Evolutionary conservation across 169 alveolate species (phyloP).

Genomic region (Theileria equi): DNA sequence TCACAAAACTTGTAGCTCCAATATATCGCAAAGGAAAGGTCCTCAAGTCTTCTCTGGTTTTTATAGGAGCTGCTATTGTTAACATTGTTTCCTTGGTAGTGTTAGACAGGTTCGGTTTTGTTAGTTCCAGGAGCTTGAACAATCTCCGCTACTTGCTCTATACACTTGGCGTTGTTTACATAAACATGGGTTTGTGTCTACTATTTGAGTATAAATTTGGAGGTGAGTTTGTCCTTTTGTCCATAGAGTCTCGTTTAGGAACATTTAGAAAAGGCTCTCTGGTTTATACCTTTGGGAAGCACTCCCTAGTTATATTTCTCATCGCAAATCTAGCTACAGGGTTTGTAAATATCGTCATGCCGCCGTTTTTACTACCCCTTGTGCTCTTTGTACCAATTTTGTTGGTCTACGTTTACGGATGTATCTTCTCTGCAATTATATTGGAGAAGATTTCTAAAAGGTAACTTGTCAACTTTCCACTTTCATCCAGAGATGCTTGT

Average conservation of each 20-base stretch:
- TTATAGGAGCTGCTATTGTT: too few species aligned
- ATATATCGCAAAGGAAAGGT: conserved; percentile 2
- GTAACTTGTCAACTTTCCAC: too few species aligned
- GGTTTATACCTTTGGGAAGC: conserved; percentile 20
- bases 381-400: conserved; percentile 13
- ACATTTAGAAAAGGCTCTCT: not conserved
- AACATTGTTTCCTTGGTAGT: too few species aligned
- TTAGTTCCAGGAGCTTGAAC: too few species aligned
- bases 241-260: too few species aligned
- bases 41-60: too few species aligned
- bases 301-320: conserved; percentile 26
- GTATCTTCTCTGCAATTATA: not conserved
- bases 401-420: conserved; percentile 13
- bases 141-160: too few species aligned
- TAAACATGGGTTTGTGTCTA: too few species aligned
- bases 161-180: too few species aligned
- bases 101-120: too few species aligned
- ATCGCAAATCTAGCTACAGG: conserved; percentile 53
- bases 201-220: too few species aligned
- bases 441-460: conserved; percentile 9
- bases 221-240: too few species aligned
- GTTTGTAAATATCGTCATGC: conserved; percentile 10
- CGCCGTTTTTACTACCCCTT: conserved; percentile 42
- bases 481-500: not conserved
- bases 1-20: not conserved